A percentile compares a stretch with the other conserved stretches of the same genome.
These are phyloP conservation scores for Zymoseptoria ardabiliae DNA, from an alignment of 2,329 filamentous ascomycete species.

Conservation along the genomic window DNA sequence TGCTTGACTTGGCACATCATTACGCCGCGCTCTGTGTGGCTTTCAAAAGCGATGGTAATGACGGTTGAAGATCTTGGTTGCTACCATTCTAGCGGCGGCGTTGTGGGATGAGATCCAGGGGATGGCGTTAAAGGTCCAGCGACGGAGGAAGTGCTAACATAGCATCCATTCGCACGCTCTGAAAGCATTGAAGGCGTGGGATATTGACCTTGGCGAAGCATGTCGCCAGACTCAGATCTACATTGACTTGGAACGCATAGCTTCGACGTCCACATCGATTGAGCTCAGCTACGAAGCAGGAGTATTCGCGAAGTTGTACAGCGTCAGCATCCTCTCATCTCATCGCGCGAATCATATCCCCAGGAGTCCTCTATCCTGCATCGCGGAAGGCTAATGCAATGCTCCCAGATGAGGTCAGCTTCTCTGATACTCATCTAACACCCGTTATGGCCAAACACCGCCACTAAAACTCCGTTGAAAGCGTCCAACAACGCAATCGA, in stretches of 20 bases:
- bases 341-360: background rate
- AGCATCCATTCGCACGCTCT: background rate
- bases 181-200: background rate
- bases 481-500: background rate
- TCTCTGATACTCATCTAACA: background rate
- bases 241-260: background rate
- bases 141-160: background rate
- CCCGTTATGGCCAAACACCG: background rate
- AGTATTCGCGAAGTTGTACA: background rate
- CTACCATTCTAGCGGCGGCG: background rate
- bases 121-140: background rate
- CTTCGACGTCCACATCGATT: background rate
- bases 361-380: background rate
- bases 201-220: background rate
- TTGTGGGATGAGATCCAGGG: background rate
- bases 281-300: background rate
- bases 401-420: background rate
- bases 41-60: conserved; percentile 88
- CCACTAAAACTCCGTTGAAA: background rate
- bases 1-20: conserved; percentile 90
- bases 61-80: conserved; percentile 49
- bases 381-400: background rate
- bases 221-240: background rate
- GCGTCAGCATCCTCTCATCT: background rate
- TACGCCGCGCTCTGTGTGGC: conserved; percentile 92